A percentile compares a stretch with the other conserved stretches of the same genome.
Evolutionary conservation across 1,139 yeast genomes (phyloP).

Genomic region (Geotrichum armillariae): DNA sequence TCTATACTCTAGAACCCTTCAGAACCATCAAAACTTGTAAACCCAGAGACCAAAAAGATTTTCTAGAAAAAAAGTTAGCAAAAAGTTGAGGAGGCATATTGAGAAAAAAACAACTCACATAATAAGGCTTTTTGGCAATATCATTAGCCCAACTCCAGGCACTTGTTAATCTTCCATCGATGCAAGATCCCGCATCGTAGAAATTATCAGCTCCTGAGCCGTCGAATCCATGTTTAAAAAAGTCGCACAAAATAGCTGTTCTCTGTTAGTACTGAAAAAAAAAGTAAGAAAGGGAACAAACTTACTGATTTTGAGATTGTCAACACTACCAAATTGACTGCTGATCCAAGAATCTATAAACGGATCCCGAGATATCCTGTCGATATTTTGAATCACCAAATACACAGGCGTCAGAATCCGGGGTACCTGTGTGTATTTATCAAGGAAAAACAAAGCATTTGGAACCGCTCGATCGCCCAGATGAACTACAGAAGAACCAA

Average conservation of each 20-base stretch:
- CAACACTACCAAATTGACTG: constrained; percentile 55
- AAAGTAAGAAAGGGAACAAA: not conserved
- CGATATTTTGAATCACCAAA: constrained; percentile 53
- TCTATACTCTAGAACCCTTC: constrained; percentile 47
- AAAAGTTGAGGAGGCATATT: too few relatives aligned
- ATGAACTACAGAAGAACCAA: constrained; percentile 75
- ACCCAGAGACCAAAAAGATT: constrained; percentile 62
- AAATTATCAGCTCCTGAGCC: constrained; percentile 77
- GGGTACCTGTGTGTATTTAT: constrained; percentile 75
- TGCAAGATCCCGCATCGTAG: constrained; percentile 77
- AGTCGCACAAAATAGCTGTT: constrained; percentile 61
- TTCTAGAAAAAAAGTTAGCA: constrained; percentile 33
- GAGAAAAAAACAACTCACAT: constrained; percentile 31
- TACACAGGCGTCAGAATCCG: constrained; percentile 69
- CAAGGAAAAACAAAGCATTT: constrained; percentile 69
- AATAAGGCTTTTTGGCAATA: constrained; percentile 61
- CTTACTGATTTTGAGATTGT: constrained; percentile 46
- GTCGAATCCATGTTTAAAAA: constrained; percentile 73
- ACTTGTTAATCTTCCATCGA: constrained; percentile 72
- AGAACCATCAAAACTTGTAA: constrained; percentile 68
- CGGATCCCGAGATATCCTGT: constrained; percentile 47
- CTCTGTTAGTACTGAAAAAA: too few relatives aligned
- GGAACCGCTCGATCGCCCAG: constrained; percentile 80
- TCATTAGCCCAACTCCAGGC: constrained; percentile 81
- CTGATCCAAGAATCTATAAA: constrained; percentile 51